Conservation (phyloP, 208 protist genomes). For the Trypanosoma brucei region DNA sequence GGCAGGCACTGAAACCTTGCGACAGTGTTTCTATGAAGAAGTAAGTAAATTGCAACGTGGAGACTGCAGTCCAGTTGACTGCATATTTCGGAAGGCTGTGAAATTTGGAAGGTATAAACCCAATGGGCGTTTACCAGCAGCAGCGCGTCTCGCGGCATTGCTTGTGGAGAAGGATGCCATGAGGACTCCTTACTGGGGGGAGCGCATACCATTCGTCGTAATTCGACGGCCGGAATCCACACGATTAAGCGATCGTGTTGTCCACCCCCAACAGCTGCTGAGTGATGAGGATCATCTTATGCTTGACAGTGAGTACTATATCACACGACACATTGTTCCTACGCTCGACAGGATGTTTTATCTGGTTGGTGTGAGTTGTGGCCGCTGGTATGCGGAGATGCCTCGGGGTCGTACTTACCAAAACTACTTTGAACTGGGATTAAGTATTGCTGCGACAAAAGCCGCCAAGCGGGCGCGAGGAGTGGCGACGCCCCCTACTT, state of each 20-base stretch:
- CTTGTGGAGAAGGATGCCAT: constrained; percentile 55
- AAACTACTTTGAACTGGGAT: constrained; percentile 18
- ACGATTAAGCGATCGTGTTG: constrained; percentile 49
- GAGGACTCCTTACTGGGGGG: constrained; percentile 67
- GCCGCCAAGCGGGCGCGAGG: constrained; percentile 4
- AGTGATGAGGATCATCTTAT: constrained; percentile 21
- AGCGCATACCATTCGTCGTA: constrained; percentile 74
- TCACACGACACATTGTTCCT: constrained; percentile 66
- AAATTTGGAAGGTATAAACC: constrained; percentile 59
- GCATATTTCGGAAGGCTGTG: constrained; percentile 76
- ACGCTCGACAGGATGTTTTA: constrained; percentile 79
- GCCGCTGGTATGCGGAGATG: constrained; percentile 52
- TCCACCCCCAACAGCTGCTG: constrained; percentile 56
- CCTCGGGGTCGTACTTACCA: constrained; percentile 32
- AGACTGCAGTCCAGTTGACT: constrained; percentile 42
- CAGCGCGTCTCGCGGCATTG: constrained; percentile 53
- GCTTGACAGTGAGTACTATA: constrained; percentile 76
- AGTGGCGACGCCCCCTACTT: neutral
- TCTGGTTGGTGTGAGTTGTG: constrained; percentile 61
- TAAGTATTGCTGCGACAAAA: neutral
- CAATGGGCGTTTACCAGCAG: constrained; percentile 42
- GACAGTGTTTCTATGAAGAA: constrained; percentile 26
- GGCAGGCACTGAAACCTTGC: constrained; percentile 21
- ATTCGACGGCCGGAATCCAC: constrained; percentile 31
- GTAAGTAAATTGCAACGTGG: constrained; percentile 51